Percentiles rank a stretch among this genome's conserved stretches.
Evolutionary conservation across 441 rosid species (phyloP).

Genomic region (Gossypium lobatum): DNA sequence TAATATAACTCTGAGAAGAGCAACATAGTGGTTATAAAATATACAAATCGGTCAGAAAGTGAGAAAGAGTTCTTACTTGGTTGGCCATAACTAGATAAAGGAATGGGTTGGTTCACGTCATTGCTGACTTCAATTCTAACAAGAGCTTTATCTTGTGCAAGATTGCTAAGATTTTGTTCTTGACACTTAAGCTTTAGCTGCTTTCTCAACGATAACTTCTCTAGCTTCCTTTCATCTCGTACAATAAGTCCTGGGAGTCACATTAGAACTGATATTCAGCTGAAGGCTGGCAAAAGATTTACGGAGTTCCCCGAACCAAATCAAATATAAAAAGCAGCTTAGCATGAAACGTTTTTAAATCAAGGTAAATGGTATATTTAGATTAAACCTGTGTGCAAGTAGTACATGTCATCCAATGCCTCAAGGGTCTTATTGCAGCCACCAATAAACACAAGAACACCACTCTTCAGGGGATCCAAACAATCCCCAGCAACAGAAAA

Average conservation of each 20-base stretch:
- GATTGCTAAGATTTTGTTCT: slow-evolving; percentile 56
- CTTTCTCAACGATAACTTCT: slow-evolving; percentile 76
- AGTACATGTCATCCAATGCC: slow-evolving; percentile 91
- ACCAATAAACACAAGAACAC: slow-evolving; percentile 77
- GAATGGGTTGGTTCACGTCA: slow-evolving; percentile 41
- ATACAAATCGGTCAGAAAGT: not conserved
- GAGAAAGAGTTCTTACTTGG: slow-evolving; percentile 36
- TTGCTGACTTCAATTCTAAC: slow-evolving; percentile 38
- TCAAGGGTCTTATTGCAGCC: slow-evolving; percentile 93
- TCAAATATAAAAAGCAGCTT: not conserved
- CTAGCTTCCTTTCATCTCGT: slow-evolving; percentile 49
- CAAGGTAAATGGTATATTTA: slow-evolving; percentile 14
- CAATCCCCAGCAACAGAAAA: slow-evolving; percentile 89
- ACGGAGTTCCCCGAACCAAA: slow-evolving; percentile 8
- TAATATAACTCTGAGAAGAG: not conserved
- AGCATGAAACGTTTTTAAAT: slow-evolving; percentile 12
- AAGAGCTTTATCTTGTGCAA: slow-evolving; percentile 47
- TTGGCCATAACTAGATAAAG: slow-evolving; percentile 34
- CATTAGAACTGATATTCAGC: slow-evolving; percentile 14
- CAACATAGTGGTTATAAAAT: not conserved
- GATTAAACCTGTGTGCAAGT: slow-evolving; percentile 70
- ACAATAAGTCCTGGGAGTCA: slow-evolving; percentile 49
- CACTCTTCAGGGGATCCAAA: slow-evolving; percentile 76
- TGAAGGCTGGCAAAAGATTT: slow-evolving; percentile 6
- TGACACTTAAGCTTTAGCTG: slow-evolving; percentile 90